These are phyloP conservation scores for Plasmodium yoelii DNA, from an alignment of 169 alveolate species.

Conservation along the genomic window DNA sequence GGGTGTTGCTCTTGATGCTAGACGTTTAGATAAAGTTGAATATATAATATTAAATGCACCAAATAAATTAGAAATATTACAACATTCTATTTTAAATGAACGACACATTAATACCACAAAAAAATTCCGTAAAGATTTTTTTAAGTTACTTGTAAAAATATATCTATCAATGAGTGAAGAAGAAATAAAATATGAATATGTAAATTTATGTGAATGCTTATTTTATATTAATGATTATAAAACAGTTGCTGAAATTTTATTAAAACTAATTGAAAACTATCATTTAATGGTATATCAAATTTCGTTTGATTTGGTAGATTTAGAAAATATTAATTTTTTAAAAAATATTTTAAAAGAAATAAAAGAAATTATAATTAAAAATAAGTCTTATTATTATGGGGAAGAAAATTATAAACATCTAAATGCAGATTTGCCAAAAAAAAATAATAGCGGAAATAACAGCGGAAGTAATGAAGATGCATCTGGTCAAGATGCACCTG, in stretches of 20 bases:
- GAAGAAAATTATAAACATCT: constrained; percentile 13
- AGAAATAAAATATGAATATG: constrained; percentile 81
- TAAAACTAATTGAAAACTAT: constrained; percentile 82
- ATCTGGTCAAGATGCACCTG: constrained; percentile 15
- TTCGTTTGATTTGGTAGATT: constrained; percentile 94
- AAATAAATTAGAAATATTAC: constrained; percentile 62
- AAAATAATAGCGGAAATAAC: neutral
- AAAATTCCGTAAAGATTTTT: constrained; percentile 58
- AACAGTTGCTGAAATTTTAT: constrained; percentile 89
- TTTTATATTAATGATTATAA: constrained; percentile 90
- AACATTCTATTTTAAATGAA: constrained; percentile 62
- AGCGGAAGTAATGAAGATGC: neutral
- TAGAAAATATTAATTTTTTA: constrained; percentile 92
- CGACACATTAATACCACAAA: constrained; percentile 52
- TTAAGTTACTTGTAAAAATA: constrained; percentile 37
- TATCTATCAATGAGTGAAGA: constrained; percentile 53
- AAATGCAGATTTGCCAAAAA: neutral
- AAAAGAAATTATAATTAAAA: constrained; percentile 41
- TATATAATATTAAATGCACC: constrained; percentile 83
- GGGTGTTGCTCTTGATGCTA: constrained; percentile 96
- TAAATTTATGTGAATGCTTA: constrained; percentile 88
- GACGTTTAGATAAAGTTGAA: constrained; percentile 92
- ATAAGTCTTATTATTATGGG: constrained; percentile 28
- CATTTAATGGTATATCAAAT: constrained; percentile 92
- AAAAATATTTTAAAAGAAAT: constrained; percentile 78